Percentiles rank a stretch among this genome's conserved stretches.
Evolutionary conservation across 805 yeast species (phyloP).

Genomic region (Lachancea meyersii): DNA sequence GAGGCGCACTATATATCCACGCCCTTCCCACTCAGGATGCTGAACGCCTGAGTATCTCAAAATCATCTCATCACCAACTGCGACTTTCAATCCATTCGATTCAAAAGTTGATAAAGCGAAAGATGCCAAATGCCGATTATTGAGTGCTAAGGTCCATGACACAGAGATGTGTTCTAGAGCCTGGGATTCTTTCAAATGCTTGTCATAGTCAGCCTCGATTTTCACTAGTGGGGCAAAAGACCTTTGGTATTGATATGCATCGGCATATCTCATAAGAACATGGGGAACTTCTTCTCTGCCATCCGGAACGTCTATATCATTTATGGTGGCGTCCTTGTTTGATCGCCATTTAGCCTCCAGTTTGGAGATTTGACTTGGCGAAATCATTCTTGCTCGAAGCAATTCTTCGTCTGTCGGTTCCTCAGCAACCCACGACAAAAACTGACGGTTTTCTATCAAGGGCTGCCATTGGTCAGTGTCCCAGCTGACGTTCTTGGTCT

Average conservation of each 20-base stretch:
- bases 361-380: conserved; percentile 58
- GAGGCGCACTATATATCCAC: conserved; percentile 63
- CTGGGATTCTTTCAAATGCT: conserved; percentile 66
- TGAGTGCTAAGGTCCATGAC: conserved; percentile 64
- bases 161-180: conserved; percentile 67
- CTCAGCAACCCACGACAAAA: conserved; percentile 76
- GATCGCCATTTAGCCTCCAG: conserved; percentile 79
- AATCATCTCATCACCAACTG: conserved; percentile 79
- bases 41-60: conserved; percentile 55
- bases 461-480: conserved; percentile 86
- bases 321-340: conserved; percentile 63
- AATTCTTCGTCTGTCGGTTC: conserved; percentile 61
- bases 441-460: conserved; percentile 68
- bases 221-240: conserved; percentile 79
- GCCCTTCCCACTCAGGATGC: conserved; percentile 62
- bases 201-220: conserved; percentile 76
- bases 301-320: conserved; percentile 51
- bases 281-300: conserved; percentile 60
- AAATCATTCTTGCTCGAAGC: conserved; percentile 48
- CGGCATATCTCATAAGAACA: conserved; percentile 66
- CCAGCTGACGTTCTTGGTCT: conserved; percentile 70
- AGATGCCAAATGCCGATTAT: conserved; percentile 59
- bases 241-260: conserved; percentile 80
- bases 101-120: conserved; percentile 67
- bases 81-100: conserved; percentile 55